Base-by-base conservation (phyloP, 1,284 basidiomycete species). In the Irpex sp. region DNA sequence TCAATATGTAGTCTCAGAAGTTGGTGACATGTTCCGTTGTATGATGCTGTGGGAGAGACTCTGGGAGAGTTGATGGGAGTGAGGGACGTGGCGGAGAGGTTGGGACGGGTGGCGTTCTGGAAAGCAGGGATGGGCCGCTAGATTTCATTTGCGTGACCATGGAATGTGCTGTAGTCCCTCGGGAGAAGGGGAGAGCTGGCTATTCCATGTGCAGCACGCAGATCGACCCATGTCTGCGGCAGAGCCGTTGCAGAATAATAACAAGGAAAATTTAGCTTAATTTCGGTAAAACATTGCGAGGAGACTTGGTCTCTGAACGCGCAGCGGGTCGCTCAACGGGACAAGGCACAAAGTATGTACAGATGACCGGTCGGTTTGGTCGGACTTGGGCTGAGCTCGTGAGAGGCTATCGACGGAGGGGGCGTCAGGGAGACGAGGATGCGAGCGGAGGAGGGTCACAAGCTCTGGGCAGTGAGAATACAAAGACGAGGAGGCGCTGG, bases 171-270 rank as follows among this genome's bases (percentile, higher is more conserved):
- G 56, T 56, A 37, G n/a, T 21, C 36, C 37, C 37, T 49, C 61
- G 61, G 61, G 61, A 62, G 61, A 62, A 62, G 61, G 17, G 55
- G 49, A 53, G 21, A 33, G 9, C 49, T 26, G 19, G 60, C 37
- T 57, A 36, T 50, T 54, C 61, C 57, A 54, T 54, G 57, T 46
- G 61, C 53, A 62, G 35, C 47, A 13, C 57, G 61, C 61, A 62
- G 61, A 62, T 62, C 61, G 33, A 62, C 61, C 50, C 57, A 56
- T 62, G 57, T 62, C 56, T 51, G 13, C 57, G 43, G 19, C 49
- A 51, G 21, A 51, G 49, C 11, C 11, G 9, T 17, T 9, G 54
- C 37, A 58, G 11, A 37, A 13, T 19, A 31, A 9, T 17, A 13
- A 55, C 53, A 26, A 15, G 7, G 11, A 35, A 33, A 55, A 53